Evolutionary conservation across 2,329 filamentous ascomycete genomes (phyloP).

Genomic region (Alternaria triticimaculans): DNA sequence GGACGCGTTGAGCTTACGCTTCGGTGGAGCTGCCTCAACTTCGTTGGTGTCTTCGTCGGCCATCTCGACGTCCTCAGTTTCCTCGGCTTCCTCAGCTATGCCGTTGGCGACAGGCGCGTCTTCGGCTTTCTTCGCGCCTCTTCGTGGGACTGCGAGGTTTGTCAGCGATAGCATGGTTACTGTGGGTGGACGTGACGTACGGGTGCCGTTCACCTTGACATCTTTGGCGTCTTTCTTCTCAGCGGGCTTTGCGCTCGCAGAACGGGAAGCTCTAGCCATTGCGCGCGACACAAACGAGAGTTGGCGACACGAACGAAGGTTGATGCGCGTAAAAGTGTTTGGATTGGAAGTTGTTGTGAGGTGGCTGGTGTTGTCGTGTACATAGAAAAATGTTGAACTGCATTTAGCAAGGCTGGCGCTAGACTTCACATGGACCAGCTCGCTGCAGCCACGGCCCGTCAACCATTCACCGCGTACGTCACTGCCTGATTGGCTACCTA

Average conservation of each 20-base stretch:
- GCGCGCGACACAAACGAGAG: constrained; percentile 17
- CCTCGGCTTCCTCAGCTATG: constrained; percentile 14
- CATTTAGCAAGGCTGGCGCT: constrained; percentile 14
- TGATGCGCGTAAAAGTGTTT: constrained; percentile 23
- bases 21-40: constrained; percentile 13
- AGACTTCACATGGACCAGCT: constrained; percentile 8
- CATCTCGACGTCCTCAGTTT: constrained; percentile 2
- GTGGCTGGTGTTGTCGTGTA: constrained; percentile 38
- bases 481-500: constrained; percentile 21
- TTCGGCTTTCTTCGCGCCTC: constrained; percentile 37
- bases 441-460: constrained; percentile 14
- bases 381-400: constrained; percentile 29
- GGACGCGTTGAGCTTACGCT: constrained; percentile 23
- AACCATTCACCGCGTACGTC: constrained; percentile 19
- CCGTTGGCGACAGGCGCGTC: constrained; percentile 20
- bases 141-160: constrained; percentile 21
- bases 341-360: constrained; percentile 17
- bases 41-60: constrained; percentile 8
- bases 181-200: constrained; percentile 30
- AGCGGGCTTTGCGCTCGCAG: constrained; percentile 35
- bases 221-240: constrained; percentile 33
- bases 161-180: constrained; percentile 22
- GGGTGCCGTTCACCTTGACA: constrained; percentile 40
- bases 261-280: constrained; percentile 44
- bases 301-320: constrained; percentile 14